Evolutionary conservation across 495 filamentous ascomycete species (phyloP), one percentile per base, ranked within the genome.

Genomic region (Penicillium desertorum): DNA sequence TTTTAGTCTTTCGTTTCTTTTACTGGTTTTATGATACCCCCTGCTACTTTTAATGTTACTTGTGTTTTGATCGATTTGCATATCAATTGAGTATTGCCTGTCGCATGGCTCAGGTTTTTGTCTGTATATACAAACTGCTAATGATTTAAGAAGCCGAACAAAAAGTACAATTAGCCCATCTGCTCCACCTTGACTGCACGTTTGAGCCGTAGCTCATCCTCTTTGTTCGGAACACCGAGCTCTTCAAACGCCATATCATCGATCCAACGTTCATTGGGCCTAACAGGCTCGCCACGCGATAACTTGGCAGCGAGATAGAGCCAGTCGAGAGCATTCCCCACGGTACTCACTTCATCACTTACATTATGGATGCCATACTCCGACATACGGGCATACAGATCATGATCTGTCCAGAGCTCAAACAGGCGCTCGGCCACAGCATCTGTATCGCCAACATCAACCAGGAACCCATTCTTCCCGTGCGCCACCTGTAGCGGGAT

Each of bases 401-500:
- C 76, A 1, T 82, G 62, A 62, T 95, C 79, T 0, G 83, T 88
- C 73, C 86, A 90, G 8, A 95, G 76, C 7, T 88, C 73, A 51
- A 86, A 77, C 23, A 94, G 72, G 63, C 91, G 83, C 39, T 77
- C 71, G 1, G 90, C 91, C 16, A 92, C 90, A 1, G 87, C 81
- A 57, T 85, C 83, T 48, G 79, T 83, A 65, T 95, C 90, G 14
- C 86, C 85, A 1, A 88, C 80, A 14, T 87, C 80, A 20, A 94
- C 89, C 1, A 95, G 74, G 72, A 86, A 95, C 0, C 90, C 90
- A 58, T 86, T 89, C 64, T 89, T 83, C 45, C 78, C 78, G 64
- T 94, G 70, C 59, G 86, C 80, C 39, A 95, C 80, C 71, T 95
- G 90, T 11, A 95, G 78, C 0, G 91, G 89, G 49, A 96, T 92